Conservation (phyloP, 352 stramenopile genomes). For the Globisporangium ultimum region DNA sequence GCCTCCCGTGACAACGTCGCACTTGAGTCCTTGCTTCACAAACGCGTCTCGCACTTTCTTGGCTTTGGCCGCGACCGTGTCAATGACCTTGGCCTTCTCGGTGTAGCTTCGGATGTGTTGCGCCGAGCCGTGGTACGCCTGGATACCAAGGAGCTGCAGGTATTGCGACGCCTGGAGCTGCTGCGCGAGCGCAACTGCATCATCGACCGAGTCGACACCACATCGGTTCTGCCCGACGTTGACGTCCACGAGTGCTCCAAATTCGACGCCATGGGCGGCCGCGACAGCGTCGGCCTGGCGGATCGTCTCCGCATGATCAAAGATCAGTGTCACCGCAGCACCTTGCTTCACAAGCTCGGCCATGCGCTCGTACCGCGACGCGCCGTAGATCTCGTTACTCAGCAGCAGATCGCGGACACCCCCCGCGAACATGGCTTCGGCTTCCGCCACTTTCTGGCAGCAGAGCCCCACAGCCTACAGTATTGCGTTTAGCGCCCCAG, state of each 20-base stretch:
- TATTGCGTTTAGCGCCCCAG: too few relatives aligned
- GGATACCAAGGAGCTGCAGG: constrained; percentile 50
- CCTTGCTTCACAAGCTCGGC: constrained; percentile 28
- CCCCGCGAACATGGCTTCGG: constrained; percentile 66
- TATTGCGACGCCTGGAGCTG: constrained; percentile 20
- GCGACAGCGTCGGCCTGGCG: constrained; percentile 35
- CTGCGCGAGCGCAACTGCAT: constrained; percentile 38
- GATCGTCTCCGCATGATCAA: constrained; percentile 48
- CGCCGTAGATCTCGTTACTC: constrained; percentile 63
- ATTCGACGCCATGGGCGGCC: constrained; percentile 17
- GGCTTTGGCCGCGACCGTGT: constrained; percentile 34
- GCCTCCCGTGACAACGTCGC: constrained; percentile 63
- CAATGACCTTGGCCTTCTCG: constrained; percentile 49
- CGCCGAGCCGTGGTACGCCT: constrained; percentile 68
- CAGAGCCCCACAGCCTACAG: constrained; percentile 43
- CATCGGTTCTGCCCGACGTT: constrained; percentile 77
- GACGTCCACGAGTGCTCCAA: constrained; percentile 65
- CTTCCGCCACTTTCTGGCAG: constrained; percentile 69
- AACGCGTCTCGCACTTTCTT: constrained; percentile 38
- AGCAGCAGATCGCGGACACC: constrained; percentile 56
- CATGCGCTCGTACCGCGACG: constrained; percentile 48
- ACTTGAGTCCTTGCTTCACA: constrained; percentile 26
- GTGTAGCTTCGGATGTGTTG: constrained; percentile 66
- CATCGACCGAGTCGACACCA: constrained; percentile 49
- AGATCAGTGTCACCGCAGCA: constrained; percentile 53